phyloP scores from a whole-genome alignment of 1,284 basidiomycete species.

The Trichosporon sp. region DNA sequence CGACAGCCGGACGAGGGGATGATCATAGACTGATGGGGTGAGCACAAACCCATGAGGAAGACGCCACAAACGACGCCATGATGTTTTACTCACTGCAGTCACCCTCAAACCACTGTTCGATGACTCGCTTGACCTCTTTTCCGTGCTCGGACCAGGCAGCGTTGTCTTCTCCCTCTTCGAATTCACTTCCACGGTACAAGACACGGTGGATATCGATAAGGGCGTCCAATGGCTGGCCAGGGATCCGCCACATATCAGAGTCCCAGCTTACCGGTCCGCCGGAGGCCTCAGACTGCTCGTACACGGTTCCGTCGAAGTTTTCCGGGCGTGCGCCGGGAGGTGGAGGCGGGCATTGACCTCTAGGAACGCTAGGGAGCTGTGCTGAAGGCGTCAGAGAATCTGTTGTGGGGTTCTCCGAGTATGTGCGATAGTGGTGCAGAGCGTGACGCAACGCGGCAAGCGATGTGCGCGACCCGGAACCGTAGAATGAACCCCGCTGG shows the following conservation, averaged over 20 bases:
- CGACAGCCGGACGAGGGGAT: conserved; percentile 35
- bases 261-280: conserved; percentile 6
- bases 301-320: background rate
- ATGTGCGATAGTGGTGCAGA: conserved; percentile 20
- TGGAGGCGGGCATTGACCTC: background rate
- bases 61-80: background rate
- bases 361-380: conserved; percentile 1
- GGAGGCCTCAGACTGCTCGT: conserved; percentile 3
- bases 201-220: conserved; percentile 44
- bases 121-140: conserved; percentile 33
- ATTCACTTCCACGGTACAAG: conserved; percentile 33
- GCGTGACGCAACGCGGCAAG: conserved; percentile 21
- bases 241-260: conserved; percentile 11
- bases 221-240: conserved; percentile 33
- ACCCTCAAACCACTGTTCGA: conserved; percentile 41
- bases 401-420: conserved; percentile 8
- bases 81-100: conserved; percentile 36
- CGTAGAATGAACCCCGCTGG: conserved; percentile 12
- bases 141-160: conserved; percentile 29
- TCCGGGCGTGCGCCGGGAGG: background rate
- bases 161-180: conserved; percentile 23
- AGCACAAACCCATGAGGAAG: conserved; percentile 9
- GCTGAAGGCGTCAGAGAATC: conserved; percentile 6
- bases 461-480: conserved; percentile 16
- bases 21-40: conserved; percentile 37